Base-by-base conservation (phyloP, 306 rosid genomes). In the Argentina anserina region DNA sequence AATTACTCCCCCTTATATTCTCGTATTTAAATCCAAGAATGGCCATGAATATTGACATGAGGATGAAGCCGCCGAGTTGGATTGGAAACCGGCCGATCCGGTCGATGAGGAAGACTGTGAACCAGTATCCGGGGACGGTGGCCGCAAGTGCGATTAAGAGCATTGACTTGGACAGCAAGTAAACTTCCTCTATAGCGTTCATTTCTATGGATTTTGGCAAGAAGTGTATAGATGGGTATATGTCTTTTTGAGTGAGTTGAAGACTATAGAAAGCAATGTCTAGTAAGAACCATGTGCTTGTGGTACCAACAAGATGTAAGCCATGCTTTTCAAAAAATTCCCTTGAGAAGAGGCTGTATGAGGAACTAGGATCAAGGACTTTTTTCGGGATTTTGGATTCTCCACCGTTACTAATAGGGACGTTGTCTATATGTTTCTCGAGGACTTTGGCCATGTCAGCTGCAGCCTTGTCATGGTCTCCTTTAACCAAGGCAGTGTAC, bases 41-140 rank as follows among this genome's bases (percentile, higher is more conserved):
- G 41, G 63, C 77, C 73, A 73, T 73, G 70, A 61, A 73, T 26
- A 47, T 46, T 5, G 77, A 73, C 77, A 73, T 73, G 37, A 73
- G 36, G 28, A 73, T 12, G 29, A 73, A 73, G 20, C 77, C 70
- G 1, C 53, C 68, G 8, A 67, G 67, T 67, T 67, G 79, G 45
- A 75, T 75, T 0, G 21, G 52, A 34, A 66, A 52, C 15, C 79
- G 42, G 42, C 79, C 74, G 29, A 67, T 34, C 47, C 45, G 31
- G 25, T 67, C 79, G 18, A 56, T 62, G 46, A 50, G 26, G 26
- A 63, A 73, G 26, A 73, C 77, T 6, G 77, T 63, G 25, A 63
- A 73, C 77, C 77, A 73, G 62, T 73, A 73, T 2, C 77, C 77
- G 8, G 77, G 77, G 25, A 73, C 70, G 13, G 77, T 63, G 39